Base-by-base conservation (phyloP, 345 rosid species). In the Geranium brycei region DNA sequence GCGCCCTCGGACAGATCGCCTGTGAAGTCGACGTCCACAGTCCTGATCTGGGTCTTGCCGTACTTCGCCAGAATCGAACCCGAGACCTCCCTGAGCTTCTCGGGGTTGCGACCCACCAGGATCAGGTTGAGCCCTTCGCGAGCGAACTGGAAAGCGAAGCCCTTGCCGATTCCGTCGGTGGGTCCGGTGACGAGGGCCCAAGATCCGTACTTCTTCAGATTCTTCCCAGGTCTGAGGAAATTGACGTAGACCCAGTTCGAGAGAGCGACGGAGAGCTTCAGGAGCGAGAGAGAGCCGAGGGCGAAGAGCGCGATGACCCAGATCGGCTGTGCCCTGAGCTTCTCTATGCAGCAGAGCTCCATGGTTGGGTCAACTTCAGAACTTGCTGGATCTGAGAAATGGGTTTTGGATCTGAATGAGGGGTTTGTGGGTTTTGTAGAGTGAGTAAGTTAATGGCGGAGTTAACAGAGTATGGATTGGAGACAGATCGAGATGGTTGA, bases 171-270 rank as follows among this genome's bases (percentile, higher is more conserved):
- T 14, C 99, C 97, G 23, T 91, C 99, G 12, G 97, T 93, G 60
- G 95, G 85, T 28, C 97, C 96, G 35, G 97, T 90, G 31, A 93
- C 78, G 38, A 93, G 62, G n/a, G 92, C 96, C 99, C 99, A 93
- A 0, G 96, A 93, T 1, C 99, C 99, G 72, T 93, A 93, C 19
- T 83, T 83, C 61, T 77, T 87, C 66, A 93, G 91, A 65, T 90
- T 83, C 66, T 93, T 93, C 11, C 66, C 83, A 38, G 97, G 96
- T 55, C 99, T 69, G 58, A 93, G 95, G 73, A 93, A 91, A 77
- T 64, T 79, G 66, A 87, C 87, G 73, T 89, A 91, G 73, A 85
- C 82, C 85, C 95, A 87, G 62, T 73, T 77, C 68, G 85, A 81
- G 31, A 87, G 4, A 8, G 73, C 32, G 28, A 85, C 58, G 55